phyloP scores from a whole-genome alignment of 495 filamentous ascomycete species.

The Echria macrotheca region DNA sequence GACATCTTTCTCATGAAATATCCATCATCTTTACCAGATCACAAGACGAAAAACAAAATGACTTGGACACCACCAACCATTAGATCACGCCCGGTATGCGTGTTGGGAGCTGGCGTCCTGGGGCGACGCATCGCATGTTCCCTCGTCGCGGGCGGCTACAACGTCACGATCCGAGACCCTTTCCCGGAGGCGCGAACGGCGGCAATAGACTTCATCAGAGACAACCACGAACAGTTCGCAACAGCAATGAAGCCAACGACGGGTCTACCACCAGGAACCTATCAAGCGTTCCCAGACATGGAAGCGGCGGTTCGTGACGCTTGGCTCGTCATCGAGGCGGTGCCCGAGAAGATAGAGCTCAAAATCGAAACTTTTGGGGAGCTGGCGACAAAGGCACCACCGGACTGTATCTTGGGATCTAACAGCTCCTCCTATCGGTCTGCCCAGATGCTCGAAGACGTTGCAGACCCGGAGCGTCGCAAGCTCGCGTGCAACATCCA shows the following conservation, averaged over 20 bases:
- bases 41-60: no score
- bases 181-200: not conserved
- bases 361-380: conserved; percentile 48
- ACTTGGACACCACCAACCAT: conserved; percentile 9
- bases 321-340: conserved; percentile 49
- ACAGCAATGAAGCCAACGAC: conserved; percentile 6
- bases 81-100: conserved; percentile 9
- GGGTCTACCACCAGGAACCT: not conserved
- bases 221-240: conserved; percentile 10
- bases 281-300: conserved; percentile 27
- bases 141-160: conserved; percentile 12
- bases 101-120: conserved; percentile 18
- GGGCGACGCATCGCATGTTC: conserved; percentile 17
- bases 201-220: conserved; percentile 17
- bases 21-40: no score
- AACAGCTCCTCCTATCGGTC: conserved; percentile 48
- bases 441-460: conserved; percentile 38
- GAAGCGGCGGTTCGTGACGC: conserved; percentile 35
- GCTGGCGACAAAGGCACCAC: conserved; percentile 34
- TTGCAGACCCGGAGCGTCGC: conserved; percentile 25
- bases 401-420: conserved; percentile 44
- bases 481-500: conserved; percentile 41
- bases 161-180: conserved; percentile 13
- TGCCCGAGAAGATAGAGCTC: conserved; percentile 46
- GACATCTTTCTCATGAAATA: no score